phyloP scores from a whole-genome alignment of 345 rosid species.

The Populus davidiana region DNA sequence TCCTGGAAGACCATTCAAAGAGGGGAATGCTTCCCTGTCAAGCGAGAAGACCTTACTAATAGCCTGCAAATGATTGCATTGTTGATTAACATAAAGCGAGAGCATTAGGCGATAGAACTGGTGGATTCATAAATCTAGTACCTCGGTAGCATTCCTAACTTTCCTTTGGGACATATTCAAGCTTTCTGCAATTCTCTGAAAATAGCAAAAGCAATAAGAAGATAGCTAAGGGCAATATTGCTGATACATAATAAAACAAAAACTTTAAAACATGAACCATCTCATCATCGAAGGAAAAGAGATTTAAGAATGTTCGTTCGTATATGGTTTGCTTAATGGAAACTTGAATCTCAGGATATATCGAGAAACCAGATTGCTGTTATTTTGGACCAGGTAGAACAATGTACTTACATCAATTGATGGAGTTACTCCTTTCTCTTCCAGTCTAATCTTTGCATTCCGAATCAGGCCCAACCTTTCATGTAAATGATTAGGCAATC shows the following conservation, averaged over 20 bases:
- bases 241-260: not conserved
- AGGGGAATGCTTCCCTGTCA: conserved; percentile 89
- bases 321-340: not conserved
- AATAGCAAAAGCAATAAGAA: conserved; percentile 9
- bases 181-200: conserved; percentile 82
- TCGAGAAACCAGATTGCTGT: not conserved
- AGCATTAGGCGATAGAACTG: not conserved
- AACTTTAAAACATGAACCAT: not conserved
- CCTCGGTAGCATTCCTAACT: conserved; percentile 96
- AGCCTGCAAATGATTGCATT: conserved; percentile 43
- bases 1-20: conserved; percentile 82
- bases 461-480: conserved; percentile 82
- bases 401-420: conserved; percentile 72
- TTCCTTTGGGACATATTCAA: conserved; percentile 88
- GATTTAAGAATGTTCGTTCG: not conserved
- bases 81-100: not conserved
- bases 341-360: not conserved
- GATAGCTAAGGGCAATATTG: not conserved
- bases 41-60: conserved; percentile 76
- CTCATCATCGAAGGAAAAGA: not conserved
- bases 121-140: conserved; percentile 16
- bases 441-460: conserved; percentile 80
- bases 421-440: conserved; percentile 81
- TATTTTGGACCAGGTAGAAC: not conserved
- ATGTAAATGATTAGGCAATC: conserved; percentile 82